Conservation (phyloP, 495 filamentous ascomycete species). For the Tetracladium setigerum region DNA sequence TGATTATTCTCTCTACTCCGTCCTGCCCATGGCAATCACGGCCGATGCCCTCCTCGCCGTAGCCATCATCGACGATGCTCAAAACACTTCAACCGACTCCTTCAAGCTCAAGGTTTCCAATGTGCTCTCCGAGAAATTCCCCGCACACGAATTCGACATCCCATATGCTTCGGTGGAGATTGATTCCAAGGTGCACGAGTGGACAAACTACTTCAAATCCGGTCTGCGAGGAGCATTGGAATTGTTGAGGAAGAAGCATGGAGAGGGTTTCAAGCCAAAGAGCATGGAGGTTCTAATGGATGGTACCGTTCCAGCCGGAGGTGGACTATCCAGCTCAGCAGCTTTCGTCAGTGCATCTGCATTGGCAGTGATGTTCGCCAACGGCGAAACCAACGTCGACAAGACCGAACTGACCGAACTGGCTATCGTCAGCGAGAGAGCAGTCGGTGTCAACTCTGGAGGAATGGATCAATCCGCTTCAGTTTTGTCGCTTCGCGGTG, state of each 20-base stretch:
- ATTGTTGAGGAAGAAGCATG: conserved; percentile 62
- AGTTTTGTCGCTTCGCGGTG: conserved; percentile 80
- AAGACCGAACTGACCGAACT: conserved; percentile 86
- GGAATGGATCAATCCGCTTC: conserved; percentile 99
- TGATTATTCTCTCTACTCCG: conserved; percentile 94
- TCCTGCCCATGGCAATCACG: conserved; percentile 89
- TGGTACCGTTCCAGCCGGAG: conserved; percentile 85
- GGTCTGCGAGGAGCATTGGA: conserved; percentile 76
- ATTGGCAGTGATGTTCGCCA: conserved; percentile 79
- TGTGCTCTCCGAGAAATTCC: conserved; percentile 67
- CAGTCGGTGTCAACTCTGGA: conserved; percentile 93
- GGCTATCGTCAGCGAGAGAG: conserved; percentile 87
- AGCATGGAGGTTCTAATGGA: conserved; percentile 88
- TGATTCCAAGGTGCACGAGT: conserved; percentile 77
- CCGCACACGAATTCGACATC: conserved; percentile 66
- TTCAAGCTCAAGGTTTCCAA: conserved; percentile 66
- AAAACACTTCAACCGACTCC: conserved; percentile 26
- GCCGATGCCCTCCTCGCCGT: conserved; percentile 88
- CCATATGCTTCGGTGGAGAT: conserved; percentile 59
- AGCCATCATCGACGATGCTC: conserved; percentile 44
- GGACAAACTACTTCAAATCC: conserved; percentile 98
- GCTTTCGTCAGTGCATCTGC: conserved; percentile 90
- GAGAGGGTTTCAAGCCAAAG: conserved; percentile 50
- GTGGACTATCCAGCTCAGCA: conserved; percentile 87
- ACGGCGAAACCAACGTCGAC: conserved; percentile 69